These are phyloP conservation scores for Wallacemonas rigidus DNA, from an alignment of 208 protist species.

Conservation along the genomic window DNA sequence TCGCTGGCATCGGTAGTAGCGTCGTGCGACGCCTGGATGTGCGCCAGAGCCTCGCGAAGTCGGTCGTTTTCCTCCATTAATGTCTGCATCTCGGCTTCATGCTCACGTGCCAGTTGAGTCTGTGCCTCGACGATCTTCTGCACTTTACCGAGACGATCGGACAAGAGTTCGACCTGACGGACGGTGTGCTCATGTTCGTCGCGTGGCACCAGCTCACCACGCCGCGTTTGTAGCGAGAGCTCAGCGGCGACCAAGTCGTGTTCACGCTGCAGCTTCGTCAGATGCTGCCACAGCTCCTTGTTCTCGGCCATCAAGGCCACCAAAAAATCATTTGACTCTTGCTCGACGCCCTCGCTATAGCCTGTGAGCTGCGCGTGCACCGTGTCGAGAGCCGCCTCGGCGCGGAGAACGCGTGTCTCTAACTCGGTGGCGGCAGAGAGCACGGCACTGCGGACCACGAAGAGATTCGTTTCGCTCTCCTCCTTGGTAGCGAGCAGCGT, in stretches of 20 bases:
- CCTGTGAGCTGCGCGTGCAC: conserved; percentile 35
- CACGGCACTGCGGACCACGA: conserved; percentile 71
- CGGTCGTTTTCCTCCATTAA: conserved; percentile 46
- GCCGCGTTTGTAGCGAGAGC: conserved; percentile 31
- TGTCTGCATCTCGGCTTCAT: conserved; percentile 59
- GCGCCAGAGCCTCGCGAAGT: conserved; percentile 41
- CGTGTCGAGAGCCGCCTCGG: conserved; percentile 45
- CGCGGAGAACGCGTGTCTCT: conserved; percentile 50
- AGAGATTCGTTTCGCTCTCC: conserved; percentile 61
- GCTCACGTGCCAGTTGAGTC: conserved; percentile 46
- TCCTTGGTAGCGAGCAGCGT: conserved; percentile 39
- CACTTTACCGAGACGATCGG: conserved; percentile 56
- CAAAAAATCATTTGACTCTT: conserved; percentile 53
- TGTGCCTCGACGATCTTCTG: conserved; percentile 63
- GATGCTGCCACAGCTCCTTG: conserved; percentile 70
- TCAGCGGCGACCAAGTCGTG: conserved; percentile 48
- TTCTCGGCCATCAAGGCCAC: conserved; percentile 67
- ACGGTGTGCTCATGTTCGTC: conserved; percentile 65
- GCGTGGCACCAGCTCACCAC: conserved; percentile 41
- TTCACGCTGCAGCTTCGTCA: conserved; percentile 58
- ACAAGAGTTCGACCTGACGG: conserved; percentile 55
- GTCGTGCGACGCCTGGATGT: conserved; percentile 26
- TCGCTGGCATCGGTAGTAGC: not conserved
- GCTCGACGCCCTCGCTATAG: conserved; percentile 46
- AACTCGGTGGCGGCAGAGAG: conserved; percentile 67